Conservation (phyloP, 768 basidiomycete genomes). For the Mycena filopes region DNA sequence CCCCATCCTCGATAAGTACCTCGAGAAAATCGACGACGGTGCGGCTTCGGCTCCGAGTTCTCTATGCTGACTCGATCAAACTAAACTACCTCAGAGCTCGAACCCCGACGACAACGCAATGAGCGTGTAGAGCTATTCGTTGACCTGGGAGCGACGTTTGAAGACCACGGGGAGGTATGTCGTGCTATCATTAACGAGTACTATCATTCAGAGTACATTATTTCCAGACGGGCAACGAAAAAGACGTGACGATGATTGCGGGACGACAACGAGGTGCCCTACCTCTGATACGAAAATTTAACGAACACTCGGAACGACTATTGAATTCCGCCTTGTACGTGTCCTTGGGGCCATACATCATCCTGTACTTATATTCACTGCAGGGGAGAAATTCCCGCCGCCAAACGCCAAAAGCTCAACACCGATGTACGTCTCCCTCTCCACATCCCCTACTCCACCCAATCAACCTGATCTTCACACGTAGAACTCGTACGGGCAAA, state of each 20-base stretch:
- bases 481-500: conserved; percentile 60
- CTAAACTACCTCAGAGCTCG: conserved; percentile 71
- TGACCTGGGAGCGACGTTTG: conserved; percentile 86
- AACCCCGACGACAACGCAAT: conserved; percentile 77
- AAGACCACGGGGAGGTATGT: conserved; percentile 89
- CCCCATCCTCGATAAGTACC: conserved; percentile 93
- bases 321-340: conserved; percentile 80
- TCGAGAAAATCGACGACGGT: conserved; percentile 98
- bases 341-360: conserved; percentile 4
- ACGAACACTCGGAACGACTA: conserved; percentile 94
- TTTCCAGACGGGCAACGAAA: conserved; percentile 84
- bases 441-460: not conserved
- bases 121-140: conserved; percentile 81
- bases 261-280: conserved; percentile 89
- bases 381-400: conserved; percentile 66
- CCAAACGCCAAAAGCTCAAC: conserved; percentile 69
- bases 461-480: conserved; percentile 10
- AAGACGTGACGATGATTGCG: conserved; percentile 95
- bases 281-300: conserved; percentile 96
- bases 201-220: too few species aligned
- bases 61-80: conserved; percentile 9
- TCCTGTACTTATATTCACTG: conserved; percentile 15
- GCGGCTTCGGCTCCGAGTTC: conserved; percentile 35
- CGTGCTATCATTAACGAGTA: not conserved
- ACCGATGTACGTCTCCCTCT: conserved; percentile 52